A percentile compares a stretch with the other conserved stretches of the same genome.
Conservation (phyloP, 2,329 filamentous ascomycete genomes). For the Emergomyces orientalis region DNA sequence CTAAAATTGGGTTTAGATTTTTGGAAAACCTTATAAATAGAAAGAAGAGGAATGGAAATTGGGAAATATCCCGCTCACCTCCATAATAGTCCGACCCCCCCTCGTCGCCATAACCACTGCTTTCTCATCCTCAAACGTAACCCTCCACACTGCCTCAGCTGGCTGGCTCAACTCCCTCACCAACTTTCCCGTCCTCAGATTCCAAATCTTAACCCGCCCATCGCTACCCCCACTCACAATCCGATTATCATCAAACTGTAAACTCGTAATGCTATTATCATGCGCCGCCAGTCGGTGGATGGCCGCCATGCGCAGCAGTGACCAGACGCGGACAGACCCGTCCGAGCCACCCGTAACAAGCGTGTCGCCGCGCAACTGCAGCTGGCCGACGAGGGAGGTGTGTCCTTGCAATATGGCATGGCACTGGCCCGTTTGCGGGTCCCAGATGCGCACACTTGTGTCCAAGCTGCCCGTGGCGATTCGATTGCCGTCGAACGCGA, state of each 20-base stretch:
- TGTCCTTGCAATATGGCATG: constrained; percentile 91
- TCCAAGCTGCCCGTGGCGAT: constrained; percentile 94
- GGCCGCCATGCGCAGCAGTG: constrained; percentile 75
- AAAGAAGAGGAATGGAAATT: neutral
- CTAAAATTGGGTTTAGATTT: constrained; percentile 42
- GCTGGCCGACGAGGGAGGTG: constrained; percentile 88
- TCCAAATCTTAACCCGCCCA: constrained; percentile 98
- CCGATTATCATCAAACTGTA: constrained; percentile 92
- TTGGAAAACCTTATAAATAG: neutral
- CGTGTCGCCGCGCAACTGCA: constrained; percentile 91
- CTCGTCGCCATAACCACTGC: constrained; percentile 90
- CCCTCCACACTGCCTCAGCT: constrained; percentile 92
- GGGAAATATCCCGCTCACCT: constrained; percentile 47
- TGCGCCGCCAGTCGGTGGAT: constrained; percentile 93
- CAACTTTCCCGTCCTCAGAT: constrained; percentile 79
- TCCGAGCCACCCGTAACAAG: constrained; percentile 94
- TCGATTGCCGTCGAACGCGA: constrained; percentile 88
- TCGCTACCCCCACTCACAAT: constrained; percentile 95
- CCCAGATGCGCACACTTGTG: constrained; percentile 95
- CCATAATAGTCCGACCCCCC: constrained; percentile 84
- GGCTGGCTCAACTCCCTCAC: constrained; percentile 86
- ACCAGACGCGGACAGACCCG: constrained; percentile 94
- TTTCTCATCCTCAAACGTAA: constrained; percentile 97
- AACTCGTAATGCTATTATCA: constrained; percentile 94
- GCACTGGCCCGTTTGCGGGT: constrained; percentile 76